A percentile compares a stretch with the other conserved stretches of the same genome.
phyloP scores from a whole-genome alignment of 1,284 basidiomycete species.

The Boletus semigastroideus region DNA sequence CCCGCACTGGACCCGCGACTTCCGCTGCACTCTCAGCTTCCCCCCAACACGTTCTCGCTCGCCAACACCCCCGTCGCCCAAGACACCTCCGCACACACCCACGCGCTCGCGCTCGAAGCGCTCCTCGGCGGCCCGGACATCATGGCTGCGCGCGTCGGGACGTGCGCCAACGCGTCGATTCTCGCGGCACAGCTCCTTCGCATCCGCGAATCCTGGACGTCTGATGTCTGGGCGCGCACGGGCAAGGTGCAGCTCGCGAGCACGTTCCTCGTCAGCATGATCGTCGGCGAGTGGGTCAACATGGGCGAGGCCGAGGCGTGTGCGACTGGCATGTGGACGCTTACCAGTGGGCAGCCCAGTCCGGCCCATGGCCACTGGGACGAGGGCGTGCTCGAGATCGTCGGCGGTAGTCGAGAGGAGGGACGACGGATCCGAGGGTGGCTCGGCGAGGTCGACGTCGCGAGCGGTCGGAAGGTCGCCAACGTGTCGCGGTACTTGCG shows the following conservation, averaged over 20 bases:
- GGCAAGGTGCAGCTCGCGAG: slow-evolving; percentile 70
- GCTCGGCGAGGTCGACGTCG: slow-evolving; percentile 72
- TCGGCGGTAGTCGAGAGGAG: slow-evolving; percentile 72
- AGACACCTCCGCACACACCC: slow-evolving; percentile 75
- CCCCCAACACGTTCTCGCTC: slow-evolving; percentile 64
- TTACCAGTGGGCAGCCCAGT: slow-evolving; percentile 34
- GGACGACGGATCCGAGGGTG: slow-evolving; percentile 66
- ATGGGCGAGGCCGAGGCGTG: slow-evolving; percentile 77
- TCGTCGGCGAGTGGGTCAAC: slow-evolving; percentile 68
- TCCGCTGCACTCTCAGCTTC: slow-evolving; percentile 65
- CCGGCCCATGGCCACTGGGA: slow-evolving; percentile 65
- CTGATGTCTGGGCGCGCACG: slow-evolving; percentile 70
- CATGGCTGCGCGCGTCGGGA: slow-evolving; percentile 72
- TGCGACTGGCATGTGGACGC: slow-evolving; percentile 73
- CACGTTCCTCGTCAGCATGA: slow-evolving; percentile 67
- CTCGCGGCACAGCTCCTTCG: slow-evolving; percentile 68
- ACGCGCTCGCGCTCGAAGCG: slow-evolving; percentile 69
- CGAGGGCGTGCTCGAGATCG: slow-evolving; percentile 69
- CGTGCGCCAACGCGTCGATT: slow-evolving; percentile 63
- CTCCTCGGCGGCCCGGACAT: slow-evolving; percentile 73
- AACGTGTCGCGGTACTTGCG: slow-evolving; percentile 71
- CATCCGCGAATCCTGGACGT: slow-evolving; percentile 68
- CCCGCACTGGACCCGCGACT: slow-evolving; percentile 65
- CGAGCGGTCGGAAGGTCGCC: slow-evolving; percentile 61
- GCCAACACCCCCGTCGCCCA: slow-evolving; percentile 75